These are phyloP conservation scores for Croton laevigatus DNA, from an alignment of 441 rosid species.

Conservation along the genomic window DNA sequence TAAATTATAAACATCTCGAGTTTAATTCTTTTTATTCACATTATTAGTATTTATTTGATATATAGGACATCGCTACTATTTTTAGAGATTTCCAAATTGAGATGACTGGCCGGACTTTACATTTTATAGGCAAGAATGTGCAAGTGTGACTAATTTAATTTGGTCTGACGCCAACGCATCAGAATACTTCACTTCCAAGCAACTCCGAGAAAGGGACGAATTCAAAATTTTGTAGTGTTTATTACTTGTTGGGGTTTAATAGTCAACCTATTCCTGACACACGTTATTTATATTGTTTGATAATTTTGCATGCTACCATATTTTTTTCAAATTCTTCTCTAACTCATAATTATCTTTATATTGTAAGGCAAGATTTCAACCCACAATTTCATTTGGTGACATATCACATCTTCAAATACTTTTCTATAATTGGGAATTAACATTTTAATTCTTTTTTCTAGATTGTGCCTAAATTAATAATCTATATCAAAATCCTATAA, in stretches of 20 bases:
- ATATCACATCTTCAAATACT: background rate
- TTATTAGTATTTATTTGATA: no score
- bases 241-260: background rate
- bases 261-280: background rate
- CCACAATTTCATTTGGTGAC: background rate
- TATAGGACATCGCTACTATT: no score
- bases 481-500: background rate
- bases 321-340: background rate
- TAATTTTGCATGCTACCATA: background rate
- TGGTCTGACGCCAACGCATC: no score
- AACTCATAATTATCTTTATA: background rate
- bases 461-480: no score
- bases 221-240: background rate
- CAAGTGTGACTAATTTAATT: no score
- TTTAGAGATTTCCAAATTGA: no score
- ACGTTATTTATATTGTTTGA: background rate
- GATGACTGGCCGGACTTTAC: no score
- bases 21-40: no score
- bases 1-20: no score
- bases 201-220: background rate
- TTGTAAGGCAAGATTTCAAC: background rate
- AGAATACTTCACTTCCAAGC: slow-evolving; percentile 11
- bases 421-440: no score
- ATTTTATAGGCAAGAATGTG: no score
- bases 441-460: no score